Base-by-base conservation (phyloP, 108 stramenopile genomes). In the Heterococcus sp. region DNA sequence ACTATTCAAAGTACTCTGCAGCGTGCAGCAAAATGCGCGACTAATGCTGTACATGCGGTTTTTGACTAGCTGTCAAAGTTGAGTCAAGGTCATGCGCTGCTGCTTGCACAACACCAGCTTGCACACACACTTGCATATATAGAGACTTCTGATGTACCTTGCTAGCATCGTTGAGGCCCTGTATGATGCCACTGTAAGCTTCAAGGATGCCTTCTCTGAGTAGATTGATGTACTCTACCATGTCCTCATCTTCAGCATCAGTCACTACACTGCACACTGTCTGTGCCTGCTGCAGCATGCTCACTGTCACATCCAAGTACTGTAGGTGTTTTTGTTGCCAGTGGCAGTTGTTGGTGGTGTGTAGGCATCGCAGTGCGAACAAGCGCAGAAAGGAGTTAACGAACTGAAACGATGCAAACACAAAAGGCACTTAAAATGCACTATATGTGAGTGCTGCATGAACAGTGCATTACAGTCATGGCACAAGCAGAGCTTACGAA, bases 181-280 rank as follows among this genome's bases (percentile, higher is more conserved):
- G 93, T 28, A 96, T 83, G 75, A 98, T 95, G 2, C 96, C 96
- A 29, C 93, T 94, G 87, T 95, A 98, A 1, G 95, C 97, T 76
- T 98, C 97, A 68, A 98, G 87, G 32, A 98, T 92, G 39, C 90
- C 87, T 74, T 93, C 93, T 34, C 96, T 89, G 32, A 98, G 85
- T 31, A 72, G 69, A 76, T 96, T 96, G 73, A 98, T 89, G 77
- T 95, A 96, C 38, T 94, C 94, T 67, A 97, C 93, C 75, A 97
- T 83, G 35, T 98, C 97, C 5, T 98, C 97, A 78, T 98, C 95
- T 74, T 96, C 94, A 5, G 89, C 90, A 0, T n/a, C n/a, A 0
- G 31, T 32, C 3, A 39, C 73, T 14, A 88, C 89, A n/a, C 90
- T 90, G 27, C 84, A 84, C 2, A 92, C 93, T 46, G 85, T 84